Evolutionary conservation across 495 filamentous ascomycete species (phyloP).

Genomic region (Trichoderma gamsii): DNA sequence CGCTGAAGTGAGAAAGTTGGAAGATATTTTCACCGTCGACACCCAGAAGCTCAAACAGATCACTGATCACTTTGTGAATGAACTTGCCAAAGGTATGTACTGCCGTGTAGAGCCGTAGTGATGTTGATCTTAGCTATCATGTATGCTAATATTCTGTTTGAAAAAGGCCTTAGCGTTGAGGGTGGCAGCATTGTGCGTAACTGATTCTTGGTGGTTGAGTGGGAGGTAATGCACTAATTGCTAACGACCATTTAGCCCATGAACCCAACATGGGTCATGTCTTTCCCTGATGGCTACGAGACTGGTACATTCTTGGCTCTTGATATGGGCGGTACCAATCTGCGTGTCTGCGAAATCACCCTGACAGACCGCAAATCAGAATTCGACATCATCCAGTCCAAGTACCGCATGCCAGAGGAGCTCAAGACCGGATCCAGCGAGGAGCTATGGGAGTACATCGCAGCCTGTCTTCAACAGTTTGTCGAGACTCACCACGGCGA

Average conservation of each 20-base stretch:
- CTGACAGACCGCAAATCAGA: slow-evolving; percentile 85
- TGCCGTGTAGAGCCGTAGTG: slow-evolving; percentile 10
- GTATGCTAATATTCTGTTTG: background rate
- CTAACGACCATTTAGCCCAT: slow-evolving; percentile 62
- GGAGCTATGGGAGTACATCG: slow-evolving; percentile 96
- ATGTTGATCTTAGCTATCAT: slow-evolving; percentile 15
- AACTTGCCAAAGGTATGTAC: slow-evolving; percentile 74
- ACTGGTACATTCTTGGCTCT: slow-evolving; percentile 87
- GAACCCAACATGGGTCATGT: slow-evolving; percentile 98
- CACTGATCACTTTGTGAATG: slow-evolving; percentile 78
- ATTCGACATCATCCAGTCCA: slow-evolving; percentile 98
- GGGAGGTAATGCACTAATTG: slow-evolving; percentile 4
- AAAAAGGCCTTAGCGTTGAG: slow-evolving; percentile 68
- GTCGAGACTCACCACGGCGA: slow-evolving; percentile 83
- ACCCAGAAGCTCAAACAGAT: slow-evolving; percentile 78
- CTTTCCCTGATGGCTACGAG: slow-evolving; percentile 82
- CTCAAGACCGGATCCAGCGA: slow-evolving; percentile 84
- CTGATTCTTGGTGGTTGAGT: slow-evolving; percentile 6
- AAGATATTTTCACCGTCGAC: slow-evolving; percentile 79
- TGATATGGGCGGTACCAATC: slow-evolving; percentile 97
- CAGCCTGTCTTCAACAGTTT: slow-evolving; percentile 94
- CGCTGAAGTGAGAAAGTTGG: slow-evolving; percentile 76
- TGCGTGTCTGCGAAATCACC: slow-evolving; percentile 94
- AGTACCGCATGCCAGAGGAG: slow-evolving; percentile 95
- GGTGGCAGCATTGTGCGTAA: slow-evolving; percentile 84